A percentile compares a stretch with the other conserved stretches of the same genome.
These are phyloP conservation scores for Hypoxylon sp. DNA, from an alignment of 2,329 filamentous ascomycete species.

Conservation along the genomic window DNA sequence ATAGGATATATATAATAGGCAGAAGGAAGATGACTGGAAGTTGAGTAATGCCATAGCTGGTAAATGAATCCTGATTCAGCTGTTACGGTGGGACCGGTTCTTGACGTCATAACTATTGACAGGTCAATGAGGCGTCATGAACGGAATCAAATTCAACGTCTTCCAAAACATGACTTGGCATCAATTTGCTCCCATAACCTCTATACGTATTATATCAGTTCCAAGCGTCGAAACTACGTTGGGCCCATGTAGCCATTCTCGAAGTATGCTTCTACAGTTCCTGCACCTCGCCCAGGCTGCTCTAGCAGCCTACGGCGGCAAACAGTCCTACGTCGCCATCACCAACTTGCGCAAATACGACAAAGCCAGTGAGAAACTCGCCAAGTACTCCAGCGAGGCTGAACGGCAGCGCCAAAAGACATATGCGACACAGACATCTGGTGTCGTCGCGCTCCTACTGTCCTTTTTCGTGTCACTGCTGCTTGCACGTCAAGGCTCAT, in stretches of 20 bases:
- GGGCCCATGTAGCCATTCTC: not conserved
- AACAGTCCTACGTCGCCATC: slow-evolving; percentile 60
- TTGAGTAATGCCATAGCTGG: no score
- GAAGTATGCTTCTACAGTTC: slow-evolving; percentile 47
- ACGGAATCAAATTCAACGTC: not conserved
- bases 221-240: not conserved
- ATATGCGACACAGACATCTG: slow-evolving; percentile 52
- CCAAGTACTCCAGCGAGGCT: slow-evolving; percentile 61
- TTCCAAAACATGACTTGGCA: not conserved
- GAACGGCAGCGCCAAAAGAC: slow-evolving; percentile 61
- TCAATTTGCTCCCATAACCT: not conserved
- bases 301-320: slow-evolving; percentile 60
- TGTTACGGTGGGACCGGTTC: not conserved
- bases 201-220: not conserved
- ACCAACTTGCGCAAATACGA: slow-evolving; percentile 63
- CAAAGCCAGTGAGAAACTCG: slow-evolving; percentile 60
- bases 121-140: not conserved
- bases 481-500: not conserved
- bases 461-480: not conserved
- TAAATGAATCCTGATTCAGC: not conserved
- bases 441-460: not conserved
- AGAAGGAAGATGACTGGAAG: no score
- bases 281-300: slow-evolving; percentile 58
- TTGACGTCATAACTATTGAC: not conserved
- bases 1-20: no score